phyloP scores from a whole-genome alignment of 805 yeast genomes.

The Ogataea nakhonphanomensis region DNA sequence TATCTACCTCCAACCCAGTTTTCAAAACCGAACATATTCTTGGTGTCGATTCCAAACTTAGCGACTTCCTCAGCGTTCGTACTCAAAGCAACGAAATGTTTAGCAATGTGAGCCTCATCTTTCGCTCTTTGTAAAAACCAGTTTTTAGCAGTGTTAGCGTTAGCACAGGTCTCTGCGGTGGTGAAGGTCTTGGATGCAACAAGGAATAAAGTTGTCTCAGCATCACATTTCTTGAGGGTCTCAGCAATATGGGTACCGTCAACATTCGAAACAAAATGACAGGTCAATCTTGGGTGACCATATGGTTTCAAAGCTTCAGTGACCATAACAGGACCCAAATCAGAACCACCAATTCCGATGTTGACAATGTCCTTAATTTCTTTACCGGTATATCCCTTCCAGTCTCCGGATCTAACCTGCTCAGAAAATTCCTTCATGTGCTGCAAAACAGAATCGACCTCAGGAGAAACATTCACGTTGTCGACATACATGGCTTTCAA shows the following conservation, averaged over 20 bases:
- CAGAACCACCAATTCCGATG: slow-evolving; percentile 99
- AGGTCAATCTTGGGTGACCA: slow-evolving; percentile 66
- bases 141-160: slow-evolving; percentile 90
- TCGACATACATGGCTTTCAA: slow-evolving; percentile 83
- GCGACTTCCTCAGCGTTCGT: slow-evolving; percentile 89
- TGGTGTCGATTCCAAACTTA: slow-evolving; percentile 95
- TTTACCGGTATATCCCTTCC: slow-evolving; percentile 98
- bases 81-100: slow-evolving; percentile 95
- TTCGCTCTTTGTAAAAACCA: slow-evolving; percentile 76
- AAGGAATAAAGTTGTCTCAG: slow-evolving; percentile 90
- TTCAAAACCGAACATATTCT: slow-evolving; percentile 98
- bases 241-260: slow-evolving; percentile 98
- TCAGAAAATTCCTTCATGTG: slow-evolving; percentile 97
- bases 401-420: slow-evolving; percentile 82
- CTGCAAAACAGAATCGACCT: slow-evolving; percentile 84
- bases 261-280: slow-evolving; percentile 95
- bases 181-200: slow-evolving; percentile 98
- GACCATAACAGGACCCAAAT: slow-evolving; percentile 98
- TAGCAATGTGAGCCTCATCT: slow-evolving; percentile 74
- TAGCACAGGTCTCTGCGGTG: slow-evolving; percentile 96
- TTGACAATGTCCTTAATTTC: slow-evolving; percentile 90
- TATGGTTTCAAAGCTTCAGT: slow-evolving; percentile 96
- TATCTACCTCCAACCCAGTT: slow-evolving; percentile 99
- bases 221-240: slow-evolving; percentile 69
- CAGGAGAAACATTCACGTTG: slow-evolving; percentile 84